Base-by-base conservation (phyloP, 2,329 filamentous ascomycete species). In the Ambrosiella xylebori region DNA sequence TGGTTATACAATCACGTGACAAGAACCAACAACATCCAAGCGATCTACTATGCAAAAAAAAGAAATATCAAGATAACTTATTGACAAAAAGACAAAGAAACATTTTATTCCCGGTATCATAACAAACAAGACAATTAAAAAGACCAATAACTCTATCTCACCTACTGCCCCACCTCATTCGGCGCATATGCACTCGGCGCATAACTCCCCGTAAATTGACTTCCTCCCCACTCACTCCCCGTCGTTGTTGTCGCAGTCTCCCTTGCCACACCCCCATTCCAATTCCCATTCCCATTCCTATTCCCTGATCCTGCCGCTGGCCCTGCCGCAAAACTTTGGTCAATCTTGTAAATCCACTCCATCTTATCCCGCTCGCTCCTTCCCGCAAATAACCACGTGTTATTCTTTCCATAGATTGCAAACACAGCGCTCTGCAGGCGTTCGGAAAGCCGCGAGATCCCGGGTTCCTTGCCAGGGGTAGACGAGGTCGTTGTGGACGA, bases 311-410 rank as follows among this genome's bases (percentile, higher is more conserved):
- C 47, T 7, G 4, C 38, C 57, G 9, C 35, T 15, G 7, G 40
- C 51, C 52, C 47, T 12, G 3, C 35, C 9, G 47, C 47, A 36
- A 78, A 81, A 56, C 84, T 87, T 74, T 95, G 86, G 70, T 98
- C 93, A 64, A 98, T 88, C 66, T 86, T 85, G 69, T 94, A 79
- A 64, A 98, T 95, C 93, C 93, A 98, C 68, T 97, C 93, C 64
- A 90, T 84, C 75, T 96, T 95, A 69, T 96, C 90, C 54, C 84
- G 79, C 72, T 96, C 91, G 65, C 82, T 91, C 60, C 89, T 78
- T 27, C 89, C 87, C 12, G 89, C 88, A 69, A 98, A 97, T 45
- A 98, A 76, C 79, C 90, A 98, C 38, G 90, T 95, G 70, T 96
- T 96, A 68, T 93, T 86, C 61, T 85, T 87, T 47, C 88, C 91